Base-by-base conservation (phyloP, 2,329 filamentous ascomycete genomes). In the Lecanicillium sp. region DNA sequence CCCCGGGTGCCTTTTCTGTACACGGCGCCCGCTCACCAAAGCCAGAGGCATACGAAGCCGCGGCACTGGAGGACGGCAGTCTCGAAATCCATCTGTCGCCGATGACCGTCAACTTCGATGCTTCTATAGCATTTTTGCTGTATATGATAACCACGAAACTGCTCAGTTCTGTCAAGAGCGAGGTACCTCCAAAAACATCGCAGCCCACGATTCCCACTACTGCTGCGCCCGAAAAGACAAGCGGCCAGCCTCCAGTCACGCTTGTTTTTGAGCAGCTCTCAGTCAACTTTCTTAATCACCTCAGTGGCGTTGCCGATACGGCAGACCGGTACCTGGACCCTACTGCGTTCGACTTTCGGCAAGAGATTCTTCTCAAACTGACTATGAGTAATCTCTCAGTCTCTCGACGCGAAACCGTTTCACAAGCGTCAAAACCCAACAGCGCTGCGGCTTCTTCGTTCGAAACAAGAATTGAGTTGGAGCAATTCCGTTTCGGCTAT, bases 401-500 rank as follows among this genome's bases (percentile, higher is more conserved):
- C 3, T 44, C 27, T 24, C 14, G 52, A 21, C 19, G 29, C 21
- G 21, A 21, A 12, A n/a, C 30, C 32, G 20, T 15, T 3, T 19
- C 43, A 12, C 11, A 46, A 14, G 19, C 35, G 14, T 37, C 43
- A 7, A 41, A 29, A 12, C n/a, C n/a, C n/a, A n/a, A n/a, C n/a
- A 27, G 14, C 6, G 3, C 19, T 2, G 24, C 17, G 2, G 17
- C 15, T 2, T 5, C 17, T 2, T 33, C 23, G n/a, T 24, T 20
- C 55, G 69, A 38, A 61, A 69, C 59, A 4, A 71, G 62, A 33
- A 56, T 81, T 10, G 67, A 73, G 36, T 57, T 84, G 2, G 70
- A 78, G 52, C 79, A 77, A 52, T 78, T 86, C 56, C 70, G 69
- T 0, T 80, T 86, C 55, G 81, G 81, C 1, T 84, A 85, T 58